phyloP scores from a whole-genome alignment of 2,329 filamentous ascomycete species.

The Amylocarpus encephaloides region DNA sequence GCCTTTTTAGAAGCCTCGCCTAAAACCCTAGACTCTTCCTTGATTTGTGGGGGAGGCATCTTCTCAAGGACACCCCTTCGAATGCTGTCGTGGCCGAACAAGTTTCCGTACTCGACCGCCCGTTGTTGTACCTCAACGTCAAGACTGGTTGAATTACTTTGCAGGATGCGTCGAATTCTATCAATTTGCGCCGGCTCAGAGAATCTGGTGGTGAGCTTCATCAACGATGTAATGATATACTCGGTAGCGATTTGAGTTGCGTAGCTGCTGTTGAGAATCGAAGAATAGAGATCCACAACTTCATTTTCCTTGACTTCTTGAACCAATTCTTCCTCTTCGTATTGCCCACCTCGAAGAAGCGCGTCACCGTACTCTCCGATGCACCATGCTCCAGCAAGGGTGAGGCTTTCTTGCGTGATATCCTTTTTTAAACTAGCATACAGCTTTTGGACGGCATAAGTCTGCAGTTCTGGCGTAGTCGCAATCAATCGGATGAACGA shows the following conservation, averaged over 20 bases:
- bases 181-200: constrained; percentile 80
- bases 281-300: constrained; percentile 84
- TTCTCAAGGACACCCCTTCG: constrained; percentile 88
- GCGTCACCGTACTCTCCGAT: constrained; percentile 95
- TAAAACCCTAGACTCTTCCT: constrained; percentile 86
- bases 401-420: constrained; percentile 94
- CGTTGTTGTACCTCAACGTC: constrained; percentile 96
- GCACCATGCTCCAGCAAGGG: constrained; percentile 89
- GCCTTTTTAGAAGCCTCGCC: constrained; percentile 69
- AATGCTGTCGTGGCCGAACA: constrained; percentile 87
- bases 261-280: constrained; percentile 91
- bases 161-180: constrained; percentile 71
- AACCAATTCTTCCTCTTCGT: constrained; percentile 89
- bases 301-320: constrained; percentile 77
- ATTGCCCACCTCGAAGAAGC: constrained; percentile 80
- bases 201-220: constrained; percentile 90
- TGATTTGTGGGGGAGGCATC: constrained; percentile 96
- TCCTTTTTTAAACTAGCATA: constrained; percentile 89
- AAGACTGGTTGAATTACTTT: constrained; percentile 74
- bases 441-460: constrained; percentile 92
- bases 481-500: constrained; percentile 95
- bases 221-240: constrained; percentile 90
- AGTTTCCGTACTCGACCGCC: constrained; percentile 88
- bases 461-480: constrained; percentile 89
- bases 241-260: constrained; percentile 86